Evolutionary conservation across 352 stramenopile species (phyloP), one percentile per base, ranked within the genome.

Genomic region (Pythium vanterpoolii): DNA sequence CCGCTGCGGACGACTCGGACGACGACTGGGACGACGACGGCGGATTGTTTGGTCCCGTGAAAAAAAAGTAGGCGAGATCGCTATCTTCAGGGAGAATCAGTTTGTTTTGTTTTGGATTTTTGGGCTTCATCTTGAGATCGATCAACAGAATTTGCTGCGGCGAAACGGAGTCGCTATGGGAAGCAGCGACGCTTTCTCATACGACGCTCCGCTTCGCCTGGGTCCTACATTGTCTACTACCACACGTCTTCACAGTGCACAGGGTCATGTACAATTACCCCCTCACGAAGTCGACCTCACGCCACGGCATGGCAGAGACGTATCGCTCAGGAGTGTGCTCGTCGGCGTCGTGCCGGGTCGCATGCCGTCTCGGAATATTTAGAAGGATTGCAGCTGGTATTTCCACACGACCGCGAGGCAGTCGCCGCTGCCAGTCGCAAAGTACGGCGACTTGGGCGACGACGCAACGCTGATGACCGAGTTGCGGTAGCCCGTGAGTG

Each of bases 361-460:
- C 28, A 53, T 30, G 48, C 42, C 36, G 54, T 42, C 31, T 69
- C 56, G 64, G 73, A 81, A 83, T 81, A 72, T 73, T 88, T 94
- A 95, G 85, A 94, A 90, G 62, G 81, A 85, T 73, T 93, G 79
- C 68, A 73, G 87, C 68, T 89, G 79, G 75, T 93, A 95, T 56
- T 95, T 95, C 85, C 85, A 95, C 60, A 93, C 75, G 27, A 90
- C 84, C 47, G 83, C 81, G 71, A 91, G 88, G 69, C 81, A 92
- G 65, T 95, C 85, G 11, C 85, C 83, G 48, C 82, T 93, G 43
- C 83, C 85, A 27, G 85, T 95, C 44, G 83, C 85, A 60, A 95
- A 95, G 75, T 93, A 92, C 21, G 85, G 83, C 40, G 83, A 90
- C 45, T 77, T 69, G 31, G 83, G 85, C n/a, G 85, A 95, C 39